phyloP scores from a whole-genome alignment of 805 yeast genomes.

The Metschnikowia koreensis region DNA sequence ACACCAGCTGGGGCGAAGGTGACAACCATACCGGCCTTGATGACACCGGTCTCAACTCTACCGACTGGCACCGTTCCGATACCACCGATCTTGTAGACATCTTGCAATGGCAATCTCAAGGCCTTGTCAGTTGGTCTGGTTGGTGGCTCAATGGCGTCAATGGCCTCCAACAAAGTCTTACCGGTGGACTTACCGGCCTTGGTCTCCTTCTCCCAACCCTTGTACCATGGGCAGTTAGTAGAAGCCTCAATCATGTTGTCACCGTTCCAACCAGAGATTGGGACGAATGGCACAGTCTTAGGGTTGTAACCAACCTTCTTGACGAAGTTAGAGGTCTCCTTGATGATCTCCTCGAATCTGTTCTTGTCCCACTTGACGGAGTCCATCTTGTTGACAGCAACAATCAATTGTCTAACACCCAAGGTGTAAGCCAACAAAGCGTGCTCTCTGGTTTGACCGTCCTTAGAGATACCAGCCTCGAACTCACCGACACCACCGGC shows the following conservation, averaged over 20 bases:
- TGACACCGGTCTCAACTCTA: constrained; percentile 89
- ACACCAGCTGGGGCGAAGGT: constrained; percentile 89
- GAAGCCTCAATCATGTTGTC: constrained; percentile 89
- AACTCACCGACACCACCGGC: constrained; percentile 94
- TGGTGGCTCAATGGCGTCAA: constrained; percentile 80
- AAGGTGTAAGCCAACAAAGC: constrained; percentile 87
- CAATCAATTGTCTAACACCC: constrained; percentile 84
- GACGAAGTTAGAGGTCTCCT: constrained; percentile 77
- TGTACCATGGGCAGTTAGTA: constrained; percentile 82
- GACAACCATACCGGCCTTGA: constrained; percentile 89
- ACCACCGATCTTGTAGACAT: constrained; percentile 92
- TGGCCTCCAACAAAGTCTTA: constrained; percentile 81
- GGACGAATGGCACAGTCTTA: constrained; percentile 81
- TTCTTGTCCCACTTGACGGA: constrained; percentile 83
- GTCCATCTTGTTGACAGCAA: constrained; percentile 95
- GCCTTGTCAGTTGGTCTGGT: constrained; percentile 82
- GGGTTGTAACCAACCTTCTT: constrained; percentile 85
- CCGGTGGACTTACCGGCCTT: constrained; percentile 67
- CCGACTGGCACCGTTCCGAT: constrained; percentile 92
- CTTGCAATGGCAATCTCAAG: constrained; percentile 86
- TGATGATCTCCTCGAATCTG: constrained; percentile 74
- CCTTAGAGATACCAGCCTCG: constrained; percentile 94
- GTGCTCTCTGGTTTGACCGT: constrained; percentile 88
- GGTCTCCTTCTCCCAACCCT: constrained; percentile 83
- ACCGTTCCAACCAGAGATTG: constrained; percentile 85